These are phyloP conservation scores for Colletotrichum melonis DNA, from an alignment of 2,329 filamentous ascomycete species.

Conservation along the genomic window DNA sequence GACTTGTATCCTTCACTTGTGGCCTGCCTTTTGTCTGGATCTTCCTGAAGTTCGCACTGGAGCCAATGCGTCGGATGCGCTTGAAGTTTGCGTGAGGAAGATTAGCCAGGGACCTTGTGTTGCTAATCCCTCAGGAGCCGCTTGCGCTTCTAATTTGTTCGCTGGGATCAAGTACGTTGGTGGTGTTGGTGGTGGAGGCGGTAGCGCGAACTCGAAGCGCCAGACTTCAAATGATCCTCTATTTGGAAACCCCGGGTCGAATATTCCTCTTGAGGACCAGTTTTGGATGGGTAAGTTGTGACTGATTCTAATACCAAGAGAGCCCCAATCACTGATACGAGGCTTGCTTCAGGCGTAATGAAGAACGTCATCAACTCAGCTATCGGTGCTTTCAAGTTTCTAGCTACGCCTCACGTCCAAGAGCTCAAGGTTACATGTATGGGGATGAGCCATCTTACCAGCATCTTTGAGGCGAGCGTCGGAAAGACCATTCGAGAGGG, in stretches of 20 bases:
- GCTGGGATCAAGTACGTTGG: not conserved
- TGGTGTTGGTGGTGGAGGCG: not conserved
- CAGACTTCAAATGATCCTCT: not conserved
- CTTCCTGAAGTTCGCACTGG: not conserved
- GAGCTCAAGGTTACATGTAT: not conserved
- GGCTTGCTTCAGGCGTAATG: not conserved
- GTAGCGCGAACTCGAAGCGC: not conserved
- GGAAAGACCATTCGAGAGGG: not conserved
- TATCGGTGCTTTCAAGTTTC: not conserved
- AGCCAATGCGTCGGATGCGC: not conserved
- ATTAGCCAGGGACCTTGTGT: constrained; percentile 9
- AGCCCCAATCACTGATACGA: not conserved
- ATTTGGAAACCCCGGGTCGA: not conserved
- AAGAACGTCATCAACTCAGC: not conserved
- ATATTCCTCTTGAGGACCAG: not conserved
- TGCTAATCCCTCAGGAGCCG: constrained; percentile 1
- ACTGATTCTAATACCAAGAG: not conserved
- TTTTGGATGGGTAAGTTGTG: constrained; percentile 6
- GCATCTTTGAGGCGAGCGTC: not conserved
- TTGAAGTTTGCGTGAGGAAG: not conserved
- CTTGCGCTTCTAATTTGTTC: not conserved
- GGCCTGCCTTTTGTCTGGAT: constrained; percentile 3
- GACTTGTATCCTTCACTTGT: not conserved
- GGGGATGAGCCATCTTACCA: not conserved
- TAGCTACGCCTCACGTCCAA: not conserved